A percentile compares a stretch with the other conserved stretches of the same genome.
These are phyloP conservation scores for Candida broadrunensis DNA, from an alignment of 805 yeast genomes.

Conservation along the genomic window DNA sequence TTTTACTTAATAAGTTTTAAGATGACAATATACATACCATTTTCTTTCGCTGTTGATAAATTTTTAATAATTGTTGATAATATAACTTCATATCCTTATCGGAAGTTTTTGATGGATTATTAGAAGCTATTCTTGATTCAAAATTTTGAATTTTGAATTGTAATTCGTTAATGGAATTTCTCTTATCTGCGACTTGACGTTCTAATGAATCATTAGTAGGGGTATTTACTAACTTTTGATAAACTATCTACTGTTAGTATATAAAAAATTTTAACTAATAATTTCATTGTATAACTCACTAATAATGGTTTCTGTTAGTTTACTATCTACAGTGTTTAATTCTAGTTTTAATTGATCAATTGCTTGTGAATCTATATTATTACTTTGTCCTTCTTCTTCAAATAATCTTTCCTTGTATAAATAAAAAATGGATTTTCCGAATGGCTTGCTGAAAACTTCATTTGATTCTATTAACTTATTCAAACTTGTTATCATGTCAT, in stretches of 20 bases:
- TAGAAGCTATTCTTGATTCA: no score
- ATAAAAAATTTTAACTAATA: no score
- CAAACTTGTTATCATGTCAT: constrained; percentile 30
- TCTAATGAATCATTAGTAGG: background rate
- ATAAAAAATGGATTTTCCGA: constrained; percentile 44
- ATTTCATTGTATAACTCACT: no score
- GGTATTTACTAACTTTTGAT: background rate
- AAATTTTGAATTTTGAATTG: background rate
- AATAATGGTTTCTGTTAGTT: background rate
- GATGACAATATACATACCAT: background rate
- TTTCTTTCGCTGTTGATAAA: background rate
- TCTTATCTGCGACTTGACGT: background rate
- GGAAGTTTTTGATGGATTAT: background rate
- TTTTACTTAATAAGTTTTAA: no score
- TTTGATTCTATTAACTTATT: constrained; percentile 30
- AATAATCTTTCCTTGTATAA: constrained; percentile 34
- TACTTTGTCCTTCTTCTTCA: background rate
- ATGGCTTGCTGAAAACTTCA: constrained; percentile 33
- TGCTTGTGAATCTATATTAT: background rate
- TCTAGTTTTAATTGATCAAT: background rate
- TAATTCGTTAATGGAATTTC: background rate
- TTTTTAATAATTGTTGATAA: background rate
- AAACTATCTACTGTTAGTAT: background rate
- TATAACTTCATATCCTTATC: background rate
- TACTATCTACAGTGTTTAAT: background rate